These are phyloP conservation scores for Nemania sp. DNA, from an alignment of 2,329 filamentous ascomycete species.

Conservation along the genomic window DNA sequence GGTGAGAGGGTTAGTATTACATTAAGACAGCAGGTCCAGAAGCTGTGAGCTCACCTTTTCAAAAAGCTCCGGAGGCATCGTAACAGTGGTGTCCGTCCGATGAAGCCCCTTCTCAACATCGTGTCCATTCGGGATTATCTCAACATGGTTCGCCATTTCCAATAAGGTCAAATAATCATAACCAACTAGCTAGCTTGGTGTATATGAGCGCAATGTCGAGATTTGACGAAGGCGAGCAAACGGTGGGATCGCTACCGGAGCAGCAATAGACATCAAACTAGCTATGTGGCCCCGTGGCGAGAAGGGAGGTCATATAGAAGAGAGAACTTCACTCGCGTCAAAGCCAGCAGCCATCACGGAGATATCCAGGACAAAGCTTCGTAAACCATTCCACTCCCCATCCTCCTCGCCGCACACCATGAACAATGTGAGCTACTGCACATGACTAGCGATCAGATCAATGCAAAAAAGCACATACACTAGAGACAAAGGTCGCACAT, in stretches of 20 bases:
- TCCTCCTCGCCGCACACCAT: background rate
- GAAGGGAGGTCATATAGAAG: slow-evolving; percentile 1
- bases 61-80: slow-evolving; percentile 45
- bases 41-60: slow-evolving; percentile 35
- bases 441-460: background rate
- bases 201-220: too few relatives aligned
- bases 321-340: background rate
- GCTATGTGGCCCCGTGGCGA: background rate
- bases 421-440: background rate
- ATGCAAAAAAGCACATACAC: background rate
- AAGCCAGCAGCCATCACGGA: background rate
- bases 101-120: slow-evolving; percentile 44
- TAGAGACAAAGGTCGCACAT: background rate
- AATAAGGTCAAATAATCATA: too few relatives aligned
- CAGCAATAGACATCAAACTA: background rate
- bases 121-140: slow-evolving; percentile 11
- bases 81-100: slow-evolving; percentile 40
- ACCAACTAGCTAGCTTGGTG: too few relatives aligned
- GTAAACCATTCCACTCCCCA: too few relatives aligned
- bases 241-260: too few relatives aligned
- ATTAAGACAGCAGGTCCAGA: too few relatives aligned
- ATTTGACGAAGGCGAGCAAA: too few relatives aligned
- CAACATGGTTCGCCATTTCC: slow-evolving; percentile 32
- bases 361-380: too few relatives aligned
- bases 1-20: slow-evolving; percentile 12